These are phyloP conservation scores for Arabidopsis suecica DNA, from an alignment of 345 rosid species.

Conservation along the genomic window DNA sequence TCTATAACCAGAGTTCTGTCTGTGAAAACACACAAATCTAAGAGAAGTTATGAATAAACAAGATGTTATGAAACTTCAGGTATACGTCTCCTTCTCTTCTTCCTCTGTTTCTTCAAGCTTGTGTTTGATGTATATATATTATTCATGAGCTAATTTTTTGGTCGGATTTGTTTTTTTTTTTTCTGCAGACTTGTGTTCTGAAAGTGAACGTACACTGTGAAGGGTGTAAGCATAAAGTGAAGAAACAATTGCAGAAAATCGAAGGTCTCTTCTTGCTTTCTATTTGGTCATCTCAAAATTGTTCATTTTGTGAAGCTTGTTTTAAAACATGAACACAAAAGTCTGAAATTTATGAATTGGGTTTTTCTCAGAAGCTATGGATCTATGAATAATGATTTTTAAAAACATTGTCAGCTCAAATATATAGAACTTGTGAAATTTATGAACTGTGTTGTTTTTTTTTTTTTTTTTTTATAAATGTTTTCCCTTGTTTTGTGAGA, in stretches of 20 bases:
- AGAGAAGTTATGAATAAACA: constrained; percentile 64
- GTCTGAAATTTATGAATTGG: background rate
- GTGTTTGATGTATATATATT: background rate
- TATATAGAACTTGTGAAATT: background rate
- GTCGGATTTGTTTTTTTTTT: background rate
- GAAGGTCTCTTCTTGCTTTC: constrained; percentile 58
- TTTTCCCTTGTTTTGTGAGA: background rate
- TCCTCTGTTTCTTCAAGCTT: background rate
- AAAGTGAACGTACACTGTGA: constrained; percentile 92
- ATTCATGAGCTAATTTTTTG: background rate
- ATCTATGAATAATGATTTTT: constrained; percentile 9
- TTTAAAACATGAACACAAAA: background rate
- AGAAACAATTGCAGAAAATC: constrained; percentile 73
- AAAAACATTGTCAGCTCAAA: background rate
- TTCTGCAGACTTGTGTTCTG: constrained; percentile 76
- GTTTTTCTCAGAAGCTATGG: background rate
- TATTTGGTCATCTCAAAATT: background rate
- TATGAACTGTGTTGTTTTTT: background rate
- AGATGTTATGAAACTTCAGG: constrained; percentile 84
- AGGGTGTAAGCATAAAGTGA: constrained; percentile 88
- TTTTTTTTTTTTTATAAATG: too few relatives aligned
- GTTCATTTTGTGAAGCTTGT: background rate
- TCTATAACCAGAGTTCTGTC: constrained; percentile 11
- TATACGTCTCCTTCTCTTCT: constrained; percentile 38
- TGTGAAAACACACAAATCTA: constrained; percentile 27